These are phyloP conservation scores for Thuidium tamariscinum DNA, from an alignment of 225 moss, liverwort and hornwort species.

Conservation along the genomic window DNA sequence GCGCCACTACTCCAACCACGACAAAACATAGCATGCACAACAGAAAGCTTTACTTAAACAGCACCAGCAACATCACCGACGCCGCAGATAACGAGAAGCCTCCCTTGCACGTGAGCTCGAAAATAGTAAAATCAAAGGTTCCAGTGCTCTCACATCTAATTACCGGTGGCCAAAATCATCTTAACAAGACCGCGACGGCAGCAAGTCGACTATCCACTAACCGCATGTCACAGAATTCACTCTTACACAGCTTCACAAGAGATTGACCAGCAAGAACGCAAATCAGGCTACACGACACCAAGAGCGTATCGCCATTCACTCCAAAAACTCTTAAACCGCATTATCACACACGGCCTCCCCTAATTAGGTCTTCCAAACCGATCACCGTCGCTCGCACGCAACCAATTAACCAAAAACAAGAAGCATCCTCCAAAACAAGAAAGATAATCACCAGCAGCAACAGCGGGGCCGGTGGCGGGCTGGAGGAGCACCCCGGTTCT, in stretches of 20 bases:
- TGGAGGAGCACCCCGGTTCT: conserved; percentile 53
- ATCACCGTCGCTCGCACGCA: neutral
- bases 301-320: neutral
- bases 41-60: neutral
- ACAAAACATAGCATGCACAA: neutral
- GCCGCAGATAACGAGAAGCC: neutral
- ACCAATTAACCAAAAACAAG: neutral
- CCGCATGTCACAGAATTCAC: neutral
- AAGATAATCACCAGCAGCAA: conserved; percentile 39
- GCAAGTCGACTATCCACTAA: neutral
- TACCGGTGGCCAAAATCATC: neutral
- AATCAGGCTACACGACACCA: neutral
- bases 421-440: neutral
- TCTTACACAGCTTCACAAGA: neutral
- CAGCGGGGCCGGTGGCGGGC: conserved; percentile 48
- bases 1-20: neutral
- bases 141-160: neutral
- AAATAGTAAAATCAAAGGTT: neutral
- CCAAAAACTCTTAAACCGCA: neutral
- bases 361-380: conserved; percentile 8
- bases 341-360: neutral
- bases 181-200: neutral
- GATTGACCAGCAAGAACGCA: neutral
- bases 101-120: neutral
- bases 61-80: neutral